Evolutionary conservation across 1,139 yeast genomes (phyloP).

Genomic region (Yamadazyma pseudoaaseri): DNA sequence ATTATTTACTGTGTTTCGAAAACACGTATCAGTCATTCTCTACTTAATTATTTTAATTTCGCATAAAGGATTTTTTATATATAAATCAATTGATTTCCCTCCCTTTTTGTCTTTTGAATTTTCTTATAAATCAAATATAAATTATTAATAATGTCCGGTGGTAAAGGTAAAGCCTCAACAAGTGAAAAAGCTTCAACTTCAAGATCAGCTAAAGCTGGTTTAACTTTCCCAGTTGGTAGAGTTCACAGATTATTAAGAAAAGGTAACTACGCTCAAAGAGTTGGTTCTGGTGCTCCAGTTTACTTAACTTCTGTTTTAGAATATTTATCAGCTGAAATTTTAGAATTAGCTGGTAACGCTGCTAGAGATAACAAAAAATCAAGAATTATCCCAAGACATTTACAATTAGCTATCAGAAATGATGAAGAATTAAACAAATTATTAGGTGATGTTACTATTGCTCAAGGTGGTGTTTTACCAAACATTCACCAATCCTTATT

Average conservation of each 20-base stretch:
- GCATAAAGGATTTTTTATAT: slow-evolving; percentile 3
- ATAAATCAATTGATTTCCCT: slow-evolving; percentile 6
- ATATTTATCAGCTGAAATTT: slow-evolving; percentile 54
- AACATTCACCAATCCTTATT: slow-evolving; percentile 94
- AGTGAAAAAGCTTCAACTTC: slow-evolving; percentile 53
- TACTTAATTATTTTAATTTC: no score
- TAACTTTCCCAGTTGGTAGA: slow-evolving; percentile 57
- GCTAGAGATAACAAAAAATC: slow-evolving; percentile 58
- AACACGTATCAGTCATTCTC: slow-evolving; percentile 1
- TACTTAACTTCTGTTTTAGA: slow-evolving; percentile 53
- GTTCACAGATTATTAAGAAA: slow-evolving; percentile 55
- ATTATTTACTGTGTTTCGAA: no score
- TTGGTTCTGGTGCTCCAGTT: slow-evolving; percentile 57
- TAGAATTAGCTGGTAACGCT: slow-evolving; percentile 58
- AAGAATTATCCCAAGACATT: slow-evolving; percentile 55
- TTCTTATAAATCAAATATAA: slow-evolving; percentile 10
- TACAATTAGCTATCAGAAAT: slow-evolving; percentile 55
- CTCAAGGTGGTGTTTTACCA: slow-evolving; percentile 98
- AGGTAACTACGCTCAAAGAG: slow-evolving; percentile 57
- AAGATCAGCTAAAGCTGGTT: slow-evolving; percentile 54
- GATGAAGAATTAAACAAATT: slow-evolving; percentile 55
- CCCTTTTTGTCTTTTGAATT: slow-evolving; percentile 6
- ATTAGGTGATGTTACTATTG: slow-evolving; percentile 91
- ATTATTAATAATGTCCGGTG: slow-evolving; percentile 42
- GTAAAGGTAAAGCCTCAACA: slow-evolving; percentile 55